Percentiles rank a stretch among this genome's conserved stretches.
phyloP scores from a whole-genome alignment of 2,329 filamentous ascomycete species.

The Aspergillus neoniger region DNA sequence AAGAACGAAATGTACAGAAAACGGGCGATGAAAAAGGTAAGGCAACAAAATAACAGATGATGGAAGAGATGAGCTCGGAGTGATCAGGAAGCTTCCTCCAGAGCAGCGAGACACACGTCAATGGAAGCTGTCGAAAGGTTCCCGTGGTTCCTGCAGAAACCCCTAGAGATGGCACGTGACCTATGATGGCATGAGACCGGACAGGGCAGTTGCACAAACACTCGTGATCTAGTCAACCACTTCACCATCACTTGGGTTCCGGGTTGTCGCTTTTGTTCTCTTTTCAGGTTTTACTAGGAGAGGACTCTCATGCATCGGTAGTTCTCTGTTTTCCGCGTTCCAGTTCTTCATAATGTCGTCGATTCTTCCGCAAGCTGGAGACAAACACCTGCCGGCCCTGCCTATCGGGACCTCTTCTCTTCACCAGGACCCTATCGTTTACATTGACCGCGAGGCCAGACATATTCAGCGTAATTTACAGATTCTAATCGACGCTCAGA shows the following conservation, averaged over 20 bases:
- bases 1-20: constrained; percentile 24
- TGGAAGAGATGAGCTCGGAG: constrained; percentile 13
- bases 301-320: background rate
- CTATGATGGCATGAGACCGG: constrained; percentile 15
- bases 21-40: constrained; percentile 23
- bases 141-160: constrained; percentile 29
- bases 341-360: constrained; percentile 32
- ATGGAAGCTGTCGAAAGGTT: constrained; percentile 33
- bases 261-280: background rate
- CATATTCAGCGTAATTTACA: constrained; percentile 61
- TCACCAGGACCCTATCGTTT: constrained; percentile 49
- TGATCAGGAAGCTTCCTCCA: constrained; percentile 19
- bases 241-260: background rate
- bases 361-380: constrained; percentile 27
- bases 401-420: constrained; percentile 33
- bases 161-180: constrained; percentile 29
- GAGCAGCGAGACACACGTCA: constrained; percentile 36
- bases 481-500: constrained; percentile 61
- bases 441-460: constrained; percentile 54
- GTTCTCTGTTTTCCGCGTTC: background rate
- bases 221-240: background rate
- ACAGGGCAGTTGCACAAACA: background rate
- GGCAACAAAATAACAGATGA: constrained; percentile 26
- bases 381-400: constrained; percentile 29
- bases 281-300: background rate